Evolutionary conservation across 495 filamentous ascomycete species (phyloP), one percentile per base, ranked within the genome.

Genomic region (Venustampulla echinocandica): DNA sequence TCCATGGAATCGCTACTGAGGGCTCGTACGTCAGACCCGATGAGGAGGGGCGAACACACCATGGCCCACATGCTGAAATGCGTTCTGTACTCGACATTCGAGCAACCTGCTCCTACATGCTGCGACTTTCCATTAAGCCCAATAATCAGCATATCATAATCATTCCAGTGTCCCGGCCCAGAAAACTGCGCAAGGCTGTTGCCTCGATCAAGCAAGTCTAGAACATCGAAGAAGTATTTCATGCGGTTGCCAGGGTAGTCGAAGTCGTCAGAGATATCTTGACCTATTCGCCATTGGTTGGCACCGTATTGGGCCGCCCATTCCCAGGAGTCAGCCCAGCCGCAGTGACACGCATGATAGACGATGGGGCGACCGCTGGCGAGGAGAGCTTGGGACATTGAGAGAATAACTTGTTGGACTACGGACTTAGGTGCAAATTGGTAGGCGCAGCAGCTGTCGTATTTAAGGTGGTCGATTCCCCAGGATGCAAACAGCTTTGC

Each of bases 391-490:
- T 56, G 46, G 10, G 57, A 18, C 62, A 66, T 66, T 59, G 28
- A 44, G 23, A 50, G 42, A 54, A 19, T 27, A 17, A 37, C 34
- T 9, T 7, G 6, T 19, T 41, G 54, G 27, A 42, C 42, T 32
- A 18, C 42, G 17, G 25, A 25, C 52, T 49, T 10, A 49, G 55
- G 36, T 49, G 52, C 34, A 50, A 44, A 39, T 28, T 24, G 20
- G 13, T 45, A n/a, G 2, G 42, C 32, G 59, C 71, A 69, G 61
- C 82, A 85, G 61, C 84, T 84, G 56, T 86, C 82, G 46, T 85
- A 84, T 62, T 85, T 84, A 20, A 81, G 64, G 42, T 82, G 82
- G 53, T 83, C 79, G 38, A 84, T 69, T 0, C 74, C 79, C 80
- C 81, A 85, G 17, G 69, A 69, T 3, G 74, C 76, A 47, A 76